Base-by-base conservation (phyloP, 1,139 yeast species). In the Debaryomycetaceae sp. region DNA sequence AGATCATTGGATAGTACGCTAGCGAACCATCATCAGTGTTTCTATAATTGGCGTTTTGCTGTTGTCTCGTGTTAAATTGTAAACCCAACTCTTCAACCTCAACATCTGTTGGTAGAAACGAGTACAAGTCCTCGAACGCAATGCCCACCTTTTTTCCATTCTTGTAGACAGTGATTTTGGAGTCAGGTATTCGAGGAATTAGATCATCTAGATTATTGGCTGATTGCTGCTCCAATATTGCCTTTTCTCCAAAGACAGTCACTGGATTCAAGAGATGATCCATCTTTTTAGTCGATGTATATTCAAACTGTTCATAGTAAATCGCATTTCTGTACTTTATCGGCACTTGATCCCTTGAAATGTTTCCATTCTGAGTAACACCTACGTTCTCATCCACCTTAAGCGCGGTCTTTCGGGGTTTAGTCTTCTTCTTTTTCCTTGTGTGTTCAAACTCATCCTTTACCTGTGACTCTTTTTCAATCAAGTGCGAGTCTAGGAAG, bases 1-100 rank as follows among this genome's bases (percentile, higher is more conserved):
- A 87, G 33, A 89, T 72, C 68, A 91, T 88, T 1, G 99, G 99
- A 63, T 83, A 93, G 61, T 95, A 93, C 0, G 98, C 99, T 44
- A 90, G 66, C 40, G 81, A 72, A 1, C 96, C 96, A 59, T 93
- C 97, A 60, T 93, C 91, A 50, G 65, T 76, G 63, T 65, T 70
- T 50, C 69, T 68, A 55, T 75, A 79, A 34, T 66, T 68, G n/a
- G 75, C 66, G 41, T 79, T 71, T 52, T 67, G 79, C 60, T 69
- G 73, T 51, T 76, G 82, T 33, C 63, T 69, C 34, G 74, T 69
- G 51, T 74, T 75, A 34, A 54, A 55, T 2, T 55, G 53, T 23
- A 63, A 42, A 34, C 57, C 56, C 7, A 50, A 46, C 24, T 60
- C 65, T 31, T 65, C 68, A 42, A 60, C 60, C 40, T 61, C 66